phyloP scores from a whole-genome alignment of 1,139 yeast species.

The Ogataea hybrid region DNA sequence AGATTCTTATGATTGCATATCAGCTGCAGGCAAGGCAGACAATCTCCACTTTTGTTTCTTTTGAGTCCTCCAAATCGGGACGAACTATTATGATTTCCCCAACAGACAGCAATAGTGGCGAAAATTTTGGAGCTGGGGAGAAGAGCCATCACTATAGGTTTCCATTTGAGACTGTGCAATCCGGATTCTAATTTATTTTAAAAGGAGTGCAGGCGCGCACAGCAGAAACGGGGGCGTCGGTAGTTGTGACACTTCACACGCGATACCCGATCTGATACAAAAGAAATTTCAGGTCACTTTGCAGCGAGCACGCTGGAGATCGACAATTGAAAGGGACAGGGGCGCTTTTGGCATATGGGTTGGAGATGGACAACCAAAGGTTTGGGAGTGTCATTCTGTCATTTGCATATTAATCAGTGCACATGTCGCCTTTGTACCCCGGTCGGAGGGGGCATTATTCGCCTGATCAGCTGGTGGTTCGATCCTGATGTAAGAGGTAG shows the following conservation, averaged over 20 bases:
- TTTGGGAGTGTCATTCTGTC: no score
- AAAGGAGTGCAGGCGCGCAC: background rate
- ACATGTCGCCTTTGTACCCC: background rate
- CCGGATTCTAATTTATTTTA: background rate
- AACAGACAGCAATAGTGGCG: conserved; percentile 2
- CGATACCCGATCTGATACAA: conserved; percentile 1
- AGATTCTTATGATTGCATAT: conserved; percentile 4
- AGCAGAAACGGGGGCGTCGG: background rate
- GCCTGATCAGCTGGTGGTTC: background rate
- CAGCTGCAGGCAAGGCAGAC: conserved; percentile 7
- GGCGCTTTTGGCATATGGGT: background rate
- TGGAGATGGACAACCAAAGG: background rate
- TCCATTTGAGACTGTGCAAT: background rate
- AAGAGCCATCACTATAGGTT: background rate
- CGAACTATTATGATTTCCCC: background rate
- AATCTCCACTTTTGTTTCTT: conserved; percentile 9
- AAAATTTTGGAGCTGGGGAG: background rate
- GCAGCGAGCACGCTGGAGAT: conserved; percentile 1
- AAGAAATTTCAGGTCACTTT: background rate
- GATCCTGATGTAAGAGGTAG: background rate
- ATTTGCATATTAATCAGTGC: background rate
- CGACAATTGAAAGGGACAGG: background rate
- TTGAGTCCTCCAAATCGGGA: conserved; percentile 5
- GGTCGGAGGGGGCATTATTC: background rate
- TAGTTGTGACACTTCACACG: conserved; percentile 1